phyloP scores from a whole-genome alignment of 768 basidiomycete species.

The Lentinula sp. region DNA sequence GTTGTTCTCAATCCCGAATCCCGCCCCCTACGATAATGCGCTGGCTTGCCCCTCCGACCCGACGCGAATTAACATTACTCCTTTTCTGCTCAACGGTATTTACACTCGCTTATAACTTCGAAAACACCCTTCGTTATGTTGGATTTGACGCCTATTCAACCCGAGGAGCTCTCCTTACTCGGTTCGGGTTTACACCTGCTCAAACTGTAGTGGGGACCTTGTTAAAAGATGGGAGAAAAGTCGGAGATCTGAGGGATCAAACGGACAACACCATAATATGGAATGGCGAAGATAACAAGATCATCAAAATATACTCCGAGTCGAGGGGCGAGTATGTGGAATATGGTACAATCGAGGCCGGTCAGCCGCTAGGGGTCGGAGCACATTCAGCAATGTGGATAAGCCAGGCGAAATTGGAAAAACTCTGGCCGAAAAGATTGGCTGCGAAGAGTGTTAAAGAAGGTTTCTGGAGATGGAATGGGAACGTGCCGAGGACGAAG shows the following conservation, averaged over 20 bases:
- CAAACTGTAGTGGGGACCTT: conserved; percentile 18
- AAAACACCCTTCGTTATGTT: conserved; percentile 50
- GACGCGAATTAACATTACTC: conserved; percentile 68
- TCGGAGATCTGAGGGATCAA: conserved; percentile 45
- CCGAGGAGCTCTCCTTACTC: conserved; percentile 29
- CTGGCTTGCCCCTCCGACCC: conserved; percentile 63
- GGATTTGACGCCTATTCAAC: conserved; percentile 37
- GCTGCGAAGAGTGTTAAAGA: conserved; percentile 34
- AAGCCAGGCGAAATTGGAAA: conserved; percentile 23
- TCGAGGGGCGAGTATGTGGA: conserved; percentile 60
- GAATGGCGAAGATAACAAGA: conserved; percentile 34
- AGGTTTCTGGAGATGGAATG: conserved; percentile 51
- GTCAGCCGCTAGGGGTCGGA: conserved; percentile 35
- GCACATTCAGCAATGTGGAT: conserved; percentile 40
- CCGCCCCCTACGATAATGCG: conserved; percentile 29
- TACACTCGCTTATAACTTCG: conserved; percentile 69
- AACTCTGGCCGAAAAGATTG: conserved; percentile 21
- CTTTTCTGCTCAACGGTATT: conserved; percentile 62
- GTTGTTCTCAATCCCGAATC: background rate
- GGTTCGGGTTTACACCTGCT: conserved; percentile 33
- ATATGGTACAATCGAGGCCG: conserved; percentile 45
- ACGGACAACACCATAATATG: conserved; percentile 65
- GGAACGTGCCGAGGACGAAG: conserved; percentile 48
- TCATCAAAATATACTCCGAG: conserved; percentile 5
- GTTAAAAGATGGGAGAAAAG: conserved; percentile 41